A percentile compares a stretch with the other conserved stretches of the same genome.
Conservation (phyloP, 1,284 basidiomycete species). For the Ganoderma resinaceum region DNA sequence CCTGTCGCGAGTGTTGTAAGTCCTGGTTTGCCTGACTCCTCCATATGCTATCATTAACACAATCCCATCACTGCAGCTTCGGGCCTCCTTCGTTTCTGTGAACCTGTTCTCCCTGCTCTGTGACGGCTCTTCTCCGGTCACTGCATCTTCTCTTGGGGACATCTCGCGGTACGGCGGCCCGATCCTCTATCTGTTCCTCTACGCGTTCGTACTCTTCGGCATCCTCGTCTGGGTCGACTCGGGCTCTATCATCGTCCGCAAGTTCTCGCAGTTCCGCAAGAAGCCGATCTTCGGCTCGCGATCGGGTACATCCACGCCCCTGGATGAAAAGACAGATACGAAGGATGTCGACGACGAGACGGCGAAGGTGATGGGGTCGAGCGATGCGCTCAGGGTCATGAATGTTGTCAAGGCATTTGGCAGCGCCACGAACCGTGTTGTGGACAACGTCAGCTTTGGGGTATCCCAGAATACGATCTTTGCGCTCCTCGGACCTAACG, state of each 20-base stretch:
- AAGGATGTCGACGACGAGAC: conserved; percentile 64
- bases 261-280: conserved; percentile 20
- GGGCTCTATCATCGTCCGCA: conserved; percentile 53
- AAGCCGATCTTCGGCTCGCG: conserved; percentile 9
- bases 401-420: conserved; percentile 72
- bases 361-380: conserved; percentile 51
- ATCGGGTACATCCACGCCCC: neutral
- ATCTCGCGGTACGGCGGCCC: conserved; percentile 77
- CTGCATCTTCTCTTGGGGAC: conserved; percentile 53
- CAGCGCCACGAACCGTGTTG: conserved; percentile 56
- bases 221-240: conserved; percentile 71
- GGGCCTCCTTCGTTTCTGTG: conserved; percentile 75
- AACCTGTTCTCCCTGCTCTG: conserved; percentile 83
- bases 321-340: neutral
- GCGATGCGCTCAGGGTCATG: conserved; percentile 70
- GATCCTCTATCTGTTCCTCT: conserved; percentile 74
- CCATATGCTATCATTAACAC: neutral
- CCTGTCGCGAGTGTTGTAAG: conserved; percentile 76
- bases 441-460: conserved; percentile 78
- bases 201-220: conserved; percentile 57
- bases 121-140: conserved; percentile 58
- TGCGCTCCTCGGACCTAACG: conserved; percentile 81
- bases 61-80: no score
- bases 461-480: conserved; percentile 72
- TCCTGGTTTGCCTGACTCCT: conserved; percentile 22